Conservation (phyloP, 2,329 filamentous ascomycete genomes). For the Exophiala sp. region DNA sequence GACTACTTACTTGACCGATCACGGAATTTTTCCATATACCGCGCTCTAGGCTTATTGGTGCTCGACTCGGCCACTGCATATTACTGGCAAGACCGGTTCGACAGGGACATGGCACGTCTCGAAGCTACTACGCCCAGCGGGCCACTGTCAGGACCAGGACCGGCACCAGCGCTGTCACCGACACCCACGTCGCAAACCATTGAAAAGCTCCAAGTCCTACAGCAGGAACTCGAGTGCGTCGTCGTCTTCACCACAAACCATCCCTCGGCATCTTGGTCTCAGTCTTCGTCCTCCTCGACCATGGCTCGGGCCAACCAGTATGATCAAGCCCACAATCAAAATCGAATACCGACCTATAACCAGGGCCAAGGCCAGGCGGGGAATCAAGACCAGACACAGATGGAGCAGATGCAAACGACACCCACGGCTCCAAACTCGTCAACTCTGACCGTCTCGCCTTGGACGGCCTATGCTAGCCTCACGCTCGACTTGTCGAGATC, state of each 20-base stretch:
- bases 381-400: not conserved
- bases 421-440: not conserved
- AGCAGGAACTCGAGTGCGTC: slow-evolving; percentile 36
- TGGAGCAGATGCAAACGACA: not conserved
- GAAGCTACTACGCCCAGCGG: slow-evolving; percentile 21
- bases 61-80: slow-evolving; percentile 53
- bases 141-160: too few relatives aligned
- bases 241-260: slow-evolving; percentile 36
- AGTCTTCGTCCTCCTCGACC: too few relatives aligned
- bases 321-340: too few relatives aligned
- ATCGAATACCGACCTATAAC: slow-evolving; percentile 2
- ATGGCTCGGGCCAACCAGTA: too few relatives aligned
- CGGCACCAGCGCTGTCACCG: not conserved
- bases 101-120: slow-evolving; percentile 39
- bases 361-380: not conserved
- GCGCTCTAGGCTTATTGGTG: slow-evolving; percentile 46
- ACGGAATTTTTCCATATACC: slow-evolving; percentile 38
- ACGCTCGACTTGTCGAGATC: slow-evolving; percentile 37
- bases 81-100: slow-evolving; percentile 48
- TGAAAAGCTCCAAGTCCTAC: slow-evolving; percentile 29
- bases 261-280: too few relatives aligned
- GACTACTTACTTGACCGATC: slow-evolving; percentile 45
- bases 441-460: slow-evolving; percentile 35
- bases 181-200: not conserved
- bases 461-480: slow-evolving; percentile 37